phyloP scores from a whole-genome alignment of 2,329 filamentous ascomycete species.

The Calonectria multiphialidica region DNA sequence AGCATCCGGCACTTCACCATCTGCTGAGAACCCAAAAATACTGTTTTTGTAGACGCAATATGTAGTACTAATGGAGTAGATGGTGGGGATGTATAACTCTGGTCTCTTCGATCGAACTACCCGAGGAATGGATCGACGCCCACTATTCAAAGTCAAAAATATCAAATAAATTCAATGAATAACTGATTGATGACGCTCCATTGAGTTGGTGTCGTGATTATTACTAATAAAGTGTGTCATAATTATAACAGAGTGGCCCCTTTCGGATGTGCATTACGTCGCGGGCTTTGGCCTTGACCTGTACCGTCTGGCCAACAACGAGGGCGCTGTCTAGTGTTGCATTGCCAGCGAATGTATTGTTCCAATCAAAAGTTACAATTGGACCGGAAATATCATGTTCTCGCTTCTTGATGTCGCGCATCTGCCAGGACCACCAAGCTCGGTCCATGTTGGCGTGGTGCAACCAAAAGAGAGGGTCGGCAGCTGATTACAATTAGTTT shows the following conservation, averaged over 20 bases:
- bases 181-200: too few species aligned
- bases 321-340: conserved; percentile 17
- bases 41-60: too few species aligned
- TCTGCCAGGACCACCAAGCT: conserved; percentile 39
- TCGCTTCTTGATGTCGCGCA: conserved; percentile 18
- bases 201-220: background rate
- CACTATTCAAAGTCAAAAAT: too few species aligned
- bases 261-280: background rate
- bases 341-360: conserved; percentile 19
- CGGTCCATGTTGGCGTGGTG: conserved; percentile 47
- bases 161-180: too few species aligned
- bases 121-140: too few species aligned
- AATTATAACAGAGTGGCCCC: background rate
- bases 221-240: background rate
- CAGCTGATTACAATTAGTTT: conserved; percentile 7
- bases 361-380: conserved; percentile 29
- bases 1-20: too few species aligned
- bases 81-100: too few species aligned
- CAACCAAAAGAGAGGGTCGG: conserved; percentile 45
- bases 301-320: background rate
- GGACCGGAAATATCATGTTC: conserved; percentile 30
- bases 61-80: too few species aligned
- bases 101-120: too few species aligned
- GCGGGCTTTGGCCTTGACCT: background rate
- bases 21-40: too few species aligned